A percentile compares a stretch with the other conserved stretches of the same genome.
phyloP scores from a whole-genome alignment of 306 rosid species.

The Cucumis hystrix region DNA sequence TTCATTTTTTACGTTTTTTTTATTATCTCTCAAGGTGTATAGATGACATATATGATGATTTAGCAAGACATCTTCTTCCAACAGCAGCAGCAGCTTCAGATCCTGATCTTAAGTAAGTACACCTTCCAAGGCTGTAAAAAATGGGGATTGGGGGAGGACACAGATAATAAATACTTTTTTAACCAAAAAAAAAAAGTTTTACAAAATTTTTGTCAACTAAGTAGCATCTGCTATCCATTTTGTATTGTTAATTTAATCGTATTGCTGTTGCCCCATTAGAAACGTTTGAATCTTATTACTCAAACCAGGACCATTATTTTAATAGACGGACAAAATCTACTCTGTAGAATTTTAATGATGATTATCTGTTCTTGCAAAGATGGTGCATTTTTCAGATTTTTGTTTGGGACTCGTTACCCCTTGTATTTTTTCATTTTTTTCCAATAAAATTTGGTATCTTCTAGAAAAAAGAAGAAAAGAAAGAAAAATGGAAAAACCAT shows the following conservation, averaged over 20 bases:
- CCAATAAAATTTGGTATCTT: no score
- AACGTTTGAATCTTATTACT: not conserved
- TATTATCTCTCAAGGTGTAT: slow-evolving; percentile 31
- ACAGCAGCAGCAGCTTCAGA: slow-evolving; percentile 27
- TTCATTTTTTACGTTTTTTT: not conserved
- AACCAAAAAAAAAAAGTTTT: not conserved
- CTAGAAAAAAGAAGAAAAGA: no score
- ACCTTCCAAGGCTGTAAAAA: slow-evolving; percentile 6
- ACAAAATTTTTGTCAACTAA: not conserved
- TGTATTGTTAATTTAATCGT: not conserved
- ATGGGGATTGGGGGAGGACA: not conserved
- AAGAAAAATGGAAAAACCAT: not conserved
- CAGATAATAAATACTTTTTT: not conserved
- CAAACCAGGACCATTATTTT: not conserved
- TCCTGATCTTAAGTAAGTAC: slow-evolving; percentile 49
- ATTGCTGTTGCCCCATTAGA: not conserved
- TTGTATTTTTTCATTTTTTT: no score
- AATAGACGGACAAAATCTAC: no score
- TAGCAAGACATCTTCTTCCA: slow-evolving; percentile 54
- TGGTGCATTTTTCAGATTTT: not conserved
- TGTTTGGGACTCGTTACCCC: no score
- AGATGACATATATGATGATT: slow-evolving; percentile 58
- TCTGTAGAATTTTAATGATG: not conserved
- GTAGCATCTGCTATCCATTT: not conserved
- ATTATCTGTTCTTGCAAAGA: not conserved